Conservation (phyloP, 2,329 filamentous ascomycete species). For the Penicillium sp. region DNA sequence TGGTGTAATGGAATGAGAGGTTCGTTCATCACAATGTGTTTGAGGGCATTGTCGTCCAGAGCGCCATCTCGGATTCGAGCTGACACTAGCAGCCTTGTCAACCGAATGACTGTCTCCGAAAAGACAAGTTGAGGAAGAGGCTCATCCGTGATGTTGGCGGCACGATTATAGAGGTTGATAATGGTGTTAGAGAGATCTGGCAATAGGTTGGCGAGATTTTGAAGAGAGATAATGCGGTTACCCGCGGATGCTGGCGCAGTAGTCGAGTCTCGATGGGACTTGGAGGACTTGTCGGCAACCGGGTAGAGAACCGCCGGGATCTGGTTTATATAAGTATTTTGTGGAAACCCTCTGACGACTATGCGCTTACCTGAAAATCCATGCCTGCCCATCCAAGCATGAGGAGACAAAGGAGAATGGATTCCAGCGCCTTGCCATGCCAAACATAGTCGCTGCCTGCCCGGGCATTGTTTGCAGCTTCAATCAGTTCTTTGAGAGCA, state of each 20-base stretch:
- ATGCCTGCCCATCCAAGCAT: constrained; percentile 80
- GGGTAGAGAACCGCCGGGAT: constrained; percentile 56
- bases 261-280: constrained; percentile 40
- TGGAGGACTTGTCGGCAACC: constrained; percentile 49
- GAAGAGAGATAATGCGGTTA: constrained; percentile 46
- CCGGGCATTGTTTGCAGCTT: constrained; percentile 73
- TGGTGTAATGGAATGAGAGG: constrained; percentile 38
- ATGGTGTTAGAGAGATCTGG: constrained; percentile 59
- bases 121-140: constrained; percentile 53
- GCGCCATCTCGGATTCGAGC: constrained; percentile 52
- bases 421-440: constrained; percentile 92
- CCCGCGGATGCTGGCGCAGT: constrained; percentile 47
- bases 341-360: background rate
- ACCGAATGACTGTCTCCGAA: constrained; percentile 57
- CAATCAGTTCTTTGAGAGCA: constrained; percentile 76
- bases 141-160: constrained; percentile 52
- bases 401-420: constrained; percentile 76
- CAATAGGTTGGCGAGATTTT: constrained; percentile 53
- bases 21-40: constrained; percentile 58
- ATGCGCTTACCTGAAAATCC: constrained; percentile 60
- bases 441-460: constrained; percentile 88
- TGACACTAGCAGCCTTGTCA: constrained; percentile 53
- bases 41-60: constrained; percentile 51
- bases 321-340: constrained; percentile 28
- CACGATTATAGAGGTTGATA: constrained; percentile 54